Evolutionary conservation across 768 basidiomycete genomes (phyloP).

Genomic region (Pleurotus eryngii): DNA sequence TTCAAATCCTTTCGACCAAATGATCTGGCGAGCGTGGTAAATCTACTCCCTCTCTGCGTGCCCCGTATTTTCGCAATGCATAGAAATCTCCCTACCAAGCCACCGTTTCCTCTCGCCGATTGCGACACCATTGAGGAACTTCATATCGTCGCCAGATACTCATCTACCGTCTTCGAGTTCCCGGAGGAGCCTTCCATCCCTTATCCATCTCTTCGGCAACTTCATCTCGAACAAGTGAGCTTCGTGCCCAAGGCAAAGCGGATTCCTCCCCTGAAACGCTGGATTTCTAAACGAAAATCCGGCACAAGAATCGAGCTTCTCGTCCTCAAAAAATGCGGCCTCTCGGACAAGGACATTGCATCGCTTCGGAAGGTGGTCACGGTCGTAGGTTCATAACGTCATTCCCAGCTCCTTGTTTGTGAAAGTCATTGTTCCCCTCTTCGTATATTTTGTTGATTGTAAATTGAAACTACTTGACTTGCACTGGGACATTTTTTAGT

Average conservation of each 20-base stretch:
- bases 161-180: background rate
- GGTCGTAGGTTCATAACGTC: background rate
- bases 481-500: no score
- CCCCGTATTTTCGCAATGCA: background rate
- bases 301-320: background rate
- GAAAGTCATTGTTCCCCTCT: no score
- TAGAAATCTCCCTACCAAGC: background rate
- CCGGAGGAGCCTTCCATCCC: background rate
- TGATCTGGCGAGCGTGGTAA: background rate
- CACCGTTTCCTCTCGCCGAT: background rate
- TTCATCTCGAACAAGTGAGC: background rate
- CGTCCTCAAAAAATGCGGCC: background rate
- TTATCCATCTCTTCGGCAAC: background rate
- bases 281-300: background rate
- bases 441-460: no score
- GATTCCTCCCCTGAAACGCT: background rate
- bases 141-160: background rate
- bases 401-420: no score
- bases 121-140: background rate
- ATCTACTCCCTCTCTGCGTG: background rate
- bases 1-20: background rate
- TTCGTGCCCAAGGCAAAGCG: background rate
- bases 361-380: background rate
- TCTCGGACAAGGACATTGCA: background rate
- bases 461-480: no score